Percentiles rank a stretch among this genome's conserved stretches.
Evolutionary conservation across 345 rosid species (phyloP).

Genomic region (Ceriops zippeliana): DNA sequence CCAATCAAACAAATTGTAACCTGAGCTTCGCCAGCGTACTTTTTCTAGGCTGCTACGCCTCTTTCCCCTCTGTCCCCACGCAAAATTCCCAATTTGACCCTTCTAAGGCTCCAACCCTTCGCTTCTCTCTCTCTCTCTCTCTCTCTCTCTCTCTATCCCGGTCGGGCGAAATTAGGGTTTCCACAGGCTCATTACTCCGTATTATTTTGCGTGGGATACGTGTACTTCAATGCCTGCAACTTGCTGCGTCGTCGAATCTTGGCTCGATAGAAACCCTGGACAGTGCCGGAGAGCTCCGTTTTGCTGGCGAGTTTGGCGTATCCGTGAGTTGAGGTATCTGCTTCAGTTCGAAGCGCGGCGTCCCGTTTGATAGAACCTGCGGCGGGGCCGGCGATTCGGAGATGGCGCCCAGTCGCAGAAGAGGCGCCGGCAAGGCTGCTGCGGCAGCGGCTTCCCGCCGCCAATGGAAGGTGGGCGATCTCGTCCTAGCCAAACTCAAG

Average conservation of each 20-base stretch:
- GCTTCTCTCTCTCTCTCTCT: conserved; percentile 5
- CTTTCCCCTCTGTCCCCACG: conserved; percentile 17
- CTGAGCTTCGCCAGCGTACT: conserved; percentile 31
- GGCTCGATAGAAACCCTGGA: conserved; percentile 36
- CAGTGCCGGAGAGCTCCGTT: conserved; percentile 32
- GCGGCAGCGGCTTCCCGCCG: conserved; percentile 69
- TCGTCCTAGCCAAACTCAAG: conserved; percentile 91
- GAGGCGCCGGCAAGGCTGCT: conserved; percentile 66
- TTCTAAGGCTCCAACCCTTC: not conserved
- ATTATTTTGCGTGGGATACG: conserved; percentile 10
- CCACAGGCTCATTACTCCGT: conserved; percentile 1
- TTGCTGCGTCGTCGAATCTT: conserved; percentile 25
- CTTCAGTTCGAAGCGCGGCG: conserved; percentile 14
- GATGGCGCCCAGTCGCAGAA: conserved; percentile 90
- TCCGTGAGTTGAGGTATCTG: not conserved
- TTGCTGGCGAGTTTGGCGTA: conserved; percentile 35
- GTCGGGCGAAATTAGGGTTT: conserved; percentile 26
- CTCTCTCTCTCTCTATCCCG: not conserved
- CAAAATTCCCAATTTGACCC: conserved; percentile 8
- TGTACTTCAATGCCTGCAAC: conserved; percentile 62
- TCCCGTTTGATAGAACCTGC: conserved; percentile 7
- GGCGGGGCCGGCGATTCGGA: conserved; percentile 11
- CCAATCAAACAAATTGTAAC: conserved; percentile 16
- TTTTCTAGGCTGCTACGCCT: conserved; percentile 23
- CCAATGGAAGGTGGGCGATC: conserved; percentile 96